Evolutionary conservation across 257 asterid genomes (phyloP), one percentile per base, ranked within the genome.

Genomic region (Plantago major): DNA sequence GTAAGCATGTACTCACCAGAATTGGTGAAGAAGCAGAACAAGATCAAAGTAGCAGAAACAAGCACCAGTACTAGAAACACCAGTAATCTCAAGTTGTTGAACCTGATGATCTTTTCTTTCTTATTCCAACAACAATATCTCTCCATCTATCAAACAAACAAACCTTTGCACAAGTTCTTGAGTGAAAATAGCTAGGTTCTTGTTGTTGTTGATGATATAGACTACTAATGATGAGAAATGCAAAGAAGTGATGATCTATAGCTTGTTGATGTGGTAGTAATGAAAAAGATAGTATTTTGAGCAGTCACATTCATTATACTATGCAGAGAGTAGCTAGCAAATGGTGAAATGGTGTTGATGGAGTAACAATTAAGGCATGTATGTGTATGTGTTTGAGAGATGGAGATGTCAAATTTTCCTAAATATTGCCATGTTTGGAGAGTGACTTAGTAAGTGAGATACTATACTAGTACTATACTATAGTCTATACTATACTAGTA

Each of bases 401-500:
- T 45, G 40, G 47, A 61, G 43, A 48, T 44, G 67, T 68, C 63
- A 22, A 19, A 18, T 19, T 26, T 73, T 76, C 76, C 69, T 71
- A 55, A 64, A 74, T 44, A 45, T 79, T 76, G 68, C 82, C 65
- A 71, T 79, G 78, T 79, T 71, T 76, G 63, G 78, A 45, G 53
- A 68, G 54, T 60, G 64, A 22, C 26, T 22, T 22, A 2, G 26
- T 22, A 22, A 22, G 26, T 22, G 26, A 22, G 26, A 22, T 22
- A 22, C 26, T 22, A 22, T 22, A 22, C 26, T 22, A 22, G 26
- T 22, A 22, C 26, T 22, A 22, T 22, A 22, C 26, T 22, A 22
- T 22, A 22, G 1, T 22, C 26, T 22, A 22, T 22, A 22, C 26
- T 22, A 22, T 22, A 22, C 26, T 2, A n/a, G n/a, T n/a, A 22